A percentile compares a stretch with the other conserved stretches of the same genome.
Evolutionary conservation across 2,329 filamentous ascomycete species (phyloP).

Genomic region (Pseudocercospora musae): DNA sequence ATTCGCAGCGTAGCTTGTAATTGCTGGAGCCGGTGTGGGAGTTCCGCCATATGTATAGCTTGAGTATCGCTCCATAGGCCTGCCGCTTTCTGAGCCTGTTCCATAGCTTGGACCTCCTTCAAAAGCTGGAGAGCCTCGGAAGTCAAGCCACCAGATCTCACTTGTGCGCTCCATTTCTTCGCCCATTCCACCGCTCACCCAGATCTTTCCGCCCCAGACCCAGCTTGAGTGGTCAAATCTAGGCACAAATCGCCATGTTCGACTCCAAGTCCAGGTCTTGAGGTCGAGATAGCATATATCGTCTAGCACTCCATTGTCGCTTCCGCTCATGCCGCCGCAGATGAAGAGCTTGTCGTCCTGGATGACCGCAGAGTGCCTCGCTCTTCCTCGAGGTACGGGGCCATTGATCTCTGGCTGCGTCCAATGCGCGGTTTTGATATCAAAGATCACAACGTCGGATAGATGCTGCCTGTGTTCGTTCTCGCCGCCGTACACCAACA

Average conservation of each 20-base stretch:
- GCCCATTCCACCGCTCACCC: constrained; percentile 93
- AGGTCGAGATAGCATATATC: constrained; percentile 96
- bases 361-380: constrained; percentile 87
- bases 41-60: constrained; percentile 25
- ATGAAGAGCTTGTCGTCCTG: constrained; percentile 97
- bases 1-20: constrained; percentile 67
- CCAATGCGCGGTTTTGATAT: constrained; percentile 92
- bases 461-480: constrained; percentile 96
- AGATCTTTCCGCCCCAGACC: constrained; percentile 87
- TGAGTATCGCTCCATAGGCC: constrained; percentile 32
- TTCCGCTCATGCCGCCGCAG: constrained; percentile 89
- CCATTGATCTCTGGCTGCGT: constrained; percentile 85
- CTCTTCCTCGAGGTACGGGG: constrained; percentile 80
- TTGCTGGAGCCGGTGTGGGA: constrained; percentile 35
- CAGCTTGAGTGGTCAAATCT: constrained; percentile 94
- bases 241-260: constrained; percentile 90
- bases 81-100: constrained; percentile 33
- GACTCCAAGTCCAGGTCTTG: constrained; percentile 97
- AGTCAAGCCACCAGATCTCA: constrained; percentile 95
- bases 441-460: constrained; percentile 92
- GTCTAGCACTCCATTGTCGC: constrained; percentile 87
- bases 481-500: constrained; percentile 96
- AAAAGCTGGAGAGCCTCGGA: constrained; percentile 85
- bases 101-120: constrained; percentile 35
- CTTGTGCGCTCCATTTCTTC: constrained; percentile 96